Evolutionary conservation across 1,284 basidiomycete species (phyloP), one percentile per base, ranked within the genome.

Genomic region (Fistulinella cinereoalba): DNA sequence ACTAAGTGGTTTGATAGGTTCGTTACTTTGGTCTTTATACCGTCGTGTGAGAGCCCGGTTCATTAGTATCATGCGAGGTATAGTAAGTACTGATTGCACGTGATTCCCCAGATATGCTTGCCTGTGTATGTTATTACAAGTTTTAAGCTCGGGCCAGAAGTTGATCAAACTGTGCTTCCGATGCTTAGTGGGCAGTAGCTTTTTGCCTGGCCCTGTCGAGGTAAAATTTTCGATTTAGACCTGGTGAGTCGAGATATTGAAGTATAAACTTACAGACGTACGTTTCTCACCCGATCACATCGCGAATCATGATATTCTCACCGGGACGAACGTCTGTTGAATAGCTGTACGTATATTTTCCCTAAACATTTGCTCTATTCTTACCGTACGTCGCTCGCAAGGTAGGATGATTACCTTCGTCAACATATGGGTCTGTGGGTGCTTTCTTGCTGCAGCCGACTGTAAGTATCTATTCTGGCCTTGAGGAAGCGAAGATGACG

Each of bases 181-280:
- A n/a, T n/a, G n/a, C n/a, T n/a, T 5, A 44, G 46, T 11, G 3
- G 43, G 42, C 22, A 45, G 23, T 23, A 44, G 23, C n/a, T 32
- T 45, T 24, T 5, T 47, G 3, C 36, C 36, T 31, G 29, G 29
- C 13, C 13, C 8, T 15, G 13, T 15, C 7, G 12, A 27, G 25
- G 25, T 33, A 16, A 6, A 32, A 11, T 32, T n/a, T 6, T 11
- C n/a, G n/a, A 32, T 16, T 32, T 11, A 32, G 9, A 16, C 9
- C n/a, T 7, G n/a, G 15, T n/a, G n/a, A 32, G 11, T 15, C 9
- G 10, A 15, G 7, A n/a, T 32, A 32, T n/a, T 32, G 31, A 33
- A 33, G 7, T 4, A 8, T 6, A 4, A 7, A 33, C 12, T 18
- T 18, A 33, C 15, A 33, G 32, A 33, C 7, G 32, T 33, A 33